Conservation (phyloP, 805 yeast genomes). For the Ogataea minuta region DNA sequence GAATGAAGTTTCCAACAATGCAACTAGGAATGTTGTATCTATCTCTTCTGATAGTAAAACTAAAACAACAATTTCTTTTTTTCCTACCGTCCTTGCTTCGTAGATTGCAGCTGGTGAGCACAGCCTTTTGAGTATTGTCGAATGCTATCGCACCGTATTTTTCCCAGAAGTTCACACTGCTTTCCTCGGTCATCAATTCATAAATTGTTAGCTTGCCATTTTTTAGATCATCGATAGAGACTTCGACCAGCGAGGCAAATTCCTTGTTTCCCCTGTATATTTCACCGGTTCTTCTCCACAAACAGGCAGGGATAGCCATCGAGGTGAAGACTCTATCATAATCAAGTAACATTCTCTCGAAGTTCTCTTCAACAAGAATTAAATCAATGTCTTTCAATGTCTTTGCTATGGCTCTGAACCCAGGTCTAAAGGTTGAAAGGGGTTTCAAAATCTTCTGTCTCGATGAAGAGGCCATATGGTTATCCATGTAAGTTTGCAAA, state of each 20-base stretch:
- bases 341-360: slow-evolving; percentile 89
- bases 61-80: slow-evolving; percentile 84
- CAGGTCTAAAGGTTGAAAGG: slow-evolving; percentile 81
- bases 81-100: slow-evolving; percentile 79
- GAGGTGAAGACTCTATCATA: slow-evolving; percentile 94
- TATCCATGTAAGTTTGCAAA: slow-evolving; percentile 87
- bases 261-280: slow-evolving; percentile 94
- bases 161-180: slow-evolving; percentile 97
- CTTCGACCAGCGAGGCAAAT: slow-evolving; percentile 90
- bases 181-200: slow-evolving; percentile 92
- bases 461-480: slow-evolving; percentile 80
- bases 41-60: slow-evolving; percentile 90
- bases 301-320: slow-evolving; percentile 96
- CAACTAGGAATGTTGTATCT: slow-evolving; percentile 93
- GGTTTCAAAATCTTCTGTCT: slow-evolving; percentile 86
- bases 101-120: slow-evolving; percentile 84
- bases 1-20: slow-evolving; percentile 93
- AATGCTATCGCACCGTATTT: slow-evolving; percentile 95
- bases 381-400: slow-evolving; percentile 88
- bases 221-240: slow-evolving; percentile 81
- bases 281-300: slow-evolving; percentile 97
- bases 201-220: slow-evolving; percentile 92
- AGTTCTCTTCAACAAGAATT: slow-evolving; percentile 88
- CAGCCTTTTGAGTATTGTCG: slow-evolving; percentile 94
- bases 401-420: slow-evolving; percentile 88